Evolutionary conservation across 2,329 filamentous ascomycete genomes (phyloP).

Genomic region (Scedosporium boydii): DNA sequence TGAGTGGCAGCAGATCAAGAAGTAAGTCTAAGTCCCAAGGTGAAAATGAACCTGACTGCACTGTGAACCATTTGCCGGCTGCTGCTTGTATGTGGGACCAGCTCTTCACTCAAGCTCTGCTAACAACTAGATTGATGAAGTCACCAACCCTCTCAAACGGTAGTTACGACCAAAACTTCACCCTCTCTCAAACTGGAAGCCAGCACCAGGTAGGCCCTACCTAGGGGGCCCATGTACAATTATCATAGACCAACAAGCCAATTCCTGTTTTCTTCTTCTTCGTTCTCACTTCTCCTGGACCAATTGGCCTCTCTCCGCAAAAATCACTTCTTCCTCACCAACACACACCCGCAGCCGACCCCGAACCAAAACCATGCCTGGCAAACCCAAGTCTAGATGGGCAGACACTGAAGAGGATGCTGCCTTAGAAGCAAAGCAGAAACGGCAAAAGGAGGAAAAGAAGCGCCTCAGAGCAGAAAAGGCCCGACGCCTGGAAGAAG

Average conservation of each 20-base stretch:
- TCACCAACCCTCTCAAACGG: neutral
- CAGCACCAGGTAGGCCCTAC: too few species aligned
- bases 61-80: too few species aligned
- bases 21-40: too few species aligned
- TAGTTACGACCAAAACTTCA: neutral
- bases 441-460: slow-evolving; percentile 81
- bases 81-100: too few species aligned
- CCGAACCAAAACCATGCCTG: slow-evolving; percentile 38
- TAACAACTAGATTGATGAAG: neutral
- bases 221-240: neutral
- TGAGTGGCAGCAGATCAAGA: too few species aligned
- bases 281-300: neutral
- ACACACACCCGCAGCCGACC: slow-evolving; percentile 6
- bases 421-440: slow-evolving; percentile 60
- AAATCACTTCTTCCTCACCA: neutral
- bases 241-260: neutral
- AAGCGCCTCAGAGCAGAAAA: slow-evolving; percentile 76
- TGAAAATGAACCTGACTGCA: too few species aligned
- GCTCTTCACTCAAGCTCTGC: neutral
- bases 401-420: slow-evolving; percentile 75
- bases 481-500: slow-evolving; percentile 51
- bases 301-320: too few species aligned
- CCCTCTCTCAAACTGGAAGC: neutral
- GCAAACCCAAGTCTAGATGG: slow-evolving; percentile 69
- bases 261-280: neutral